phyloP scores from a whole-genome alignment of 768 basidiomycete species.

The Mycena vitilis region DNA sequence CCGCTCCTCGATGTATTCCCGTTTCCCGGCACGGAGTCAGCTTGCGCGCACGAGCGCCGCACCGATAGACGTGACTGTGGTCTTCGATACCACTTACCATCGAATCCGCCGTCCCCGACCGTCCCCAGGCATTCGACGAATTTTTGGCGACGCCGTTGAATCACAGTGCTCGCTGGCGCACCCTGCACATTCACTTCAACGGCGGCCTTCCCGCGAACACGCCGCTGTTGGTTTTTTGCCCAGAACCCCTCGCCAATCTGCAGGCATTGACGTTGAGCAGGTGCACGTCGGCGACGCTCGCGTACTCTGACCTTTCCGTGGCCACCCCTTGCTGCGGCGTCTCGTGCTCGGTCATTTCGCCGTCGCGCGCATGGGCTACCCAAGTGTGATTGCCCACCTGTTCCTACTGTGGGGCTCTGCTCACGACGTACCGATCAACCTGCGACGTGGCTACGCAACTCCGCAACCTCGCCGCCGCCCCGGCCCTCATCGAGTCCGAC shows the following conservation, averaged over 20 bases:
- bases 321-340: not conserved
- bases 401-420: slow-evolving; percentile 1
- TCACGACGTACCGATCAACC: slow-evolving; percentile 4
- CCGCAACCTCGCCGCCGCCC: not conserved
- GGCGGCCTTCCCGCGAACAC: not conserved
- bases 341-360: not conserved
- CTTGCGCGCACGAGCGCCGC: not conserved
- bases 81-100: not conserved
- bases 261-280: not conserved
- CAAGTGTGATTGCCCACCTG: not conserved
- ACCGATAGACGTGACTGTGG: not conserved
- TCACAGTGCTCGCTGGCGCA: slow-evolving; percentile 8
- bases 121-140: not conserved
- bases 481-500: slow-evolving; percentile 15
- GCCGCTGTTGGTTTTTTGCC: not conserved
- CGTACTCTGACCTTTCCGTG: not conserved
- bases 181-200: not conserved
- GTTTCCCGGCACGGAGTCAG: not conserved
- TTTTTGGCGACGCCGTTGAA: not conserved
- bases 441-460: not conserved
- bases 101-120: not conserved
- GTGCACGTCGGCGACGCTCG: accelerated
- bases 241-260: not conserved
- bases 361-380: too few relatives aligned
- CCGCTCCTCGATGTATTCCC: too few relatives aligned